A percentile compares a stretch with the other conserved stretches of the same genome.
phyloP scores from a whole-genome alignment of 768 basidiomycete genomes.

The Suillus weaverae region DNA sequence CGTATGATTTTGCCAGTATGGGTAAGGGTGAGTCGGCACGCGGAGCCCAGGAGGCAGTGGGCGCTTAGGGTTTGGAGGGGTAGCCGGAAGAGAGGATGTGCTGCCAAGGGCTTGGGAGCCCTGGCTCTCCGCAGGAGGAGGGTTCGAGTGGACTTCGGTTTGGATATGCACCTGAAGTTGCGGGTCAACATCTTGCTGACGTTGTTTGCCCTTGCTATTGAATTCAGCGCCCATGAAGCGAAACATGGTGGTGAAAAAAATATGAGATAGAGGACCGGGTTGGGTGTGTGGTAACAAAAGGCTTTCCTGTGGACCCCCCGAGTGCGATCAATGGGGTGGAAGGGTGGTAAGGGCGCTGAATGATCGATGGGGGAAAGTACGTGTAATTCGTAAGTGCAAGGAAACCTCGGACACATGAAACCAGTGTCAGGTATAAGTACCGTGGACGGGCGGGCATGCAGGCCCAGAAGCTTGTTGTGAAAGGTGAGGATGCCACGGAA shows the following conservation, averaged over 20 bases:
- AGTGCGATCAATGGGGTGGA: slow-evolving; percentile 2
- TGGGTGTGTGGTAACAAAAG: slow-evolving; percentile 2
- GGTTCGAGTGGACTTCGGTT: slow-evolving; percentile 29
- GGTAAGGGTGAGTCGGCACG: slow-evolving; percentile 34
- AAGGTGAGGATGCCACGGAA: slow-evolving; percentile 3
- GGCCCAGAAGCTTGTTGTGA: slow-evolving; percentile 1
- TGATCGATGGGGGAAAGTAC: not conserved
- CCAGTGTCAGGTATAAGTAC: slow-evolving; percentile 6
- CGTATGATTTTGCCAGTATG: slow-evolving; percentile 36
- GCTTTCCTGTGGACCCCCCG: slow-evolving; percentile 2
- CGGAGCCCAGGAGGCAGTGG: slow-evolving; percentile 33
- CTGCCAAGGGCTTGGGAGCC: slow-evolving; percentile 20
- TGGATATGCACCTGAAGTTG: slow-evolving; percentile 29
- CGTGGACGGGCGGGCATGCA: not conserved
- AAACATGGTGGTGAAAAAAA: slow-evolving; percentile 24
- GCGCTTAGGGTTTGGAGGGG: slow-evolving; percentile 20
- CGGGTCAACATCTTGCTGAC: slow-evolving; percentile 15
- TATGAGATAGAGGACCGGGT: slow-evolving; percentile 3
- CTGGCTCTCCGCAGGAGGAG: slow-evolving; percentile 14
- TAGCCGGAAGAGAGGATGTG: slow-evolving; percentile 19
- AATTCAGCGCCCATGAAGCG: slow-evolving; percentile 31
- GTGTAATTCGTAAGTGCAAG: not conserved
- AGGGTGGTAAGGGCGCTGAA: not conserved
- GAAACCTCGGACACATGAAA: not conserved
- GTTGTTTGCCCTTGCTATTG: slow-evolving; percentile 27